Evolutionary conservation across 2,329 filamentous ascomycete genomes (phyloP), one percentile per base, ranked within the genome.

Genomic region (Arthrobotrys sphaeroides): DNA sequence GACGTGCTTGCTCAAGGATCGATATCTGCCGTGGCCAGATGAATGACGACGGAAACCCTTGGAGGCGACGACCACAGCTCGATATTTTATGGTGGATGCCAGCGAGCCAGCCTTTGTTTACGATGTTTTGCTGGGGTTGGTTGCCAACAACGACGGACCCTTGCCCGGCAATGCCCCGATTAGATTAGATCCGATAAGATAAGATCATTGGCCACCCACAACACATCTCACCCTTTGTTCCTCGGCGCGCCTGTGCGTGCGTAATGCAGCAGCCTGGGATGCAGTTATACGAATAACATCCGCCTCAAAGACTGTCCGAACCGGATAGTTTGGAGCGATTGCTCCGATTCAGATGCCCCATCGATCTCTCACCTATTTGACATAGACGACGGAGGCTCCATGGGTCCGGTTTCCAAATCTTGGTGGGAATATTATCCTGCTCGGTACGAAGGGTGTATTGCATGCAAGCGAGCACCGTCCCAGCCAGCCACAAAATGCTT

Each of bases 141-240:
- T 69, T 69, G 65, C 43, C 65, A 69, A 69, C 64, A 60, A 60
- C 64, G 51, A 68, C 64, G 51, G 38, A 42, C 36, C 55, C 36
- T 10, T 16, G 36, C 43, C 18, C 26, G 1, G 13, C 31, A 33
- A 33, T 5, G 28, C n/a, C n/a, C 16, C 5, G 40, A 43, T 43
- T 4, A 43, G 40, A 43, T 43, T 9, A 20, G 9, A 38, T 40
- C 40, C 7, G 40, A 43, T 43, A 4, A 43, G 40, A 43, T 43
- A 43, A 43, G 40, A n/a, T n/a, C n/a, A n/a, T n/a, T n/a, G n/a
- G n/a, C n/a, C n/a, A n/a, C n/a, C n/a, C n/a, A n/a, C n/a, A n/a
- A n/a, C n/a, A n/a, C n/a, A n/a, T n/a, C n/a, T n/a, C n/a, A n/a
- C n/a, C n/a, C n/a, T n/a, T n/a, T n/a, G n/a, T n/a, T n/a, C n/a